Evolutionary conservation across 768 basidiomycete species (phyloP).

Genomic region (Collybiopsis luxurians): DNA sequence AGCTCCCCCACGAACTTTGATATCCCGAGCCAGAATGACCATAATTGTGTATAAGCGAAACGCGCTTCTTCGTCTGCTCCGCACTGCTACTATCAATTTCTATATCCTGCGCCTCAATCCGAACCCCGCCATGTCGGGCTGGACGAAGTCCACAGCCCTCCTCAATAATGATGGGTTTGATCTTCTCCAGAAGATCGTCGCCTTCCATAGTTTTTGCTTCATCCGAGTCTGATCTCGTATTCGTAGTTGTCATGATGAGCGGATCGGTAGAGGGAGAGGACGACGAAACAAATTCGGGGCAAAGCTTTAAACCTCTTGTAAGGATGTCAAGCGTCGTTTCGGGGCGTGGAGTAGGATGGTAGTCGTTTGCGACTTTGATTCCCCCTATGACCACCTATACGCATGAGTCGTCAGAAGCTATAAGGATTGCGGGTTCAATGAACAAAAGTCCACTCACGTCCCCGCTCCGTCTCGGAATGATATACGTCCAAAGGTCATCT

Average conservation of each 20-base stretch:
- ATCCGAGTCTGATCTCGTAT: background rate
- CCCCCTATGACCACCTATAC: slow-evolving; percentile 52
- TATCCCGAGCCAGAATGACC: slow-evolving; percentile 57
- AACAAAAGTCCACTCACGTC: slow-evolving; percentile 19
- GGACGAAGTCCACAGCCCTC: slow-evolving; percentile 61
- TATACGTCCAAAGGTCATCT: slow-evolving; percentile 39
- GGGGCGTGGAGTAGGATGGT: slow-evolving; percentile 21
- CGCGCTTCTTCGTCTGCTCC: slow-evolving; percentile 19
- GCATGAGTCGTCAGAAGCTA: background rate
- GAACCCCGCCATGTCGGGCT: slow-evolving; percentile 52
- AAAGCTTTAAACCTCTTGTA: slow-evolving; percentile 19
- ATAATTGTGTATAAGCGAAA: slow-evolving; percentile 63
- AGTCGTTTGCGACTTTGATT: slow-evolving; percentile 46
- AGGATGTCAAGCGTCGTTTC: slow-evolving; percentile 17
- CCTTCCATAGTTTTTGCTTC: background rate
- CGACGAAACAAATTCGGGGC: slow-evolving; percentile 34
- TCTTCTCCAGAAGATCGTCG: slow-evolving; percentile 20
- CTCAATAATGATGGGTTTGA: slow-evolving; percentile 31
- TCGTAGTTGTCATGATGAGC: too few relatives aligned
- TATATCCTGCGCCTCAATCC: slow-evolving; percentile 46
- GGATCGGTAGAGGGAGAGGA: slow-evolving; percentile 13
- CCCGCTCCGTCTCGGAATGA: slow-evolving; percentile 59
- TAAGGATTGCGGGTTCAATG: background rate
- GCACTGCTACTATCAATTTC: slow-evolving; percentile 12
- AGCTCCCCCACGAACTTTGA: slow-evolving; percentile 65